Evolutionary conservation across 2,329 filamentous ascomycete species (phyloP).

Genomic region (Pseudogymnoascus sp.): DNA sequence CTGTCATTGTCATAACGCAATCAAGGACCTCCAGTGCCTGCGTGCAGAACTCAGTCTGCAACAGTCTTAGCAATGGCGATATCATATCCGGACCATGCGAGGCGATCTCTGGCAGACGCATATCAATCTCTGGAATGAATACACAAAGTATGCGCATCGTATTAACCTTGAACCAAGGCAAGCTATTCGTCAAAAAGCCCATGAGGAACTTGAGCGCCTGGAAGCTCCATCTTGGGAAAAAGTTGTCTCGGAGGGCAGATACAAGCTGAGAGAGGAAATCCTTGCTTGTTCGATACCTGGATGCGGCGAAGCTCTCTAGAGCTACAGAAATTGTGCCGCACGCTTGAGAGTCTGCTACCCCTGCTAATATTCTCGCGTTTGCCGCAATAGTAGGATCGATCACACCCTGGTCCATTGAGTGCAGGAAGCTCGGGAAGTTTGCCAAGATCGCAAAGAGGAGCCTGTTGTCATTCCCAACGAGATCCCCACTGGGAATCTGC

Average conservation of each 20-base stretch:
- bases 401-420: conserved; percentile 61
- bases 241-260: conserved; percentile 64
- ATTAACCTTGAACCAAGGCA: conserved; percentile 84
- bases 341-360: conserved; percentile 65
- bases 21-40: conserved; percentile 87
- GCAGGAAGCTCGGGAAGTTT: conserved; percentile 81
- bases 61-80: conserved; percentile 76
- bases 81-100: conserved; percentile 91
- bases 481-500: conserved; percentile 64
- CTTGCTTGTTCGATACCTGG: conserved; percentile 56
- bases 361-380: conserved; percentile 61
- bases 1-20: conserved; percentile 89
- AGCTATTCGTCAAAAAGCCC: conserved; percentile 80
- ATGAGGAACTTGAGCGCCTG: conserved; percentile 82
- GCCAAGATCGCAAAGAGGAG: conserved; percentile 81
- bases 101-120: conserved; percentile 83
- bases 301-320: conserved; percentile 61
- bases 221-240: conserved; percentile 76
- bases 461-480: conserved; percentile 75
- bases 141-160: conserved; percentile 84
- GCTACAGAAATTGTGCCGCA: conserved; percentile 59
- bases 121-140: conserved; percentile 82
- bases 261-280: conserved; percentile 73
- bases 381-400: conserved; percentile 48
- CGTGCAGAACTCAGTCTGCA: conserved; percentile 91